Percentiles rank a stretch among this genome's conserved stretches.
Evolutionary conservation across 352 stramenopile species (phyloP).

Genomic region (Lagenidium sp.): DNA sequence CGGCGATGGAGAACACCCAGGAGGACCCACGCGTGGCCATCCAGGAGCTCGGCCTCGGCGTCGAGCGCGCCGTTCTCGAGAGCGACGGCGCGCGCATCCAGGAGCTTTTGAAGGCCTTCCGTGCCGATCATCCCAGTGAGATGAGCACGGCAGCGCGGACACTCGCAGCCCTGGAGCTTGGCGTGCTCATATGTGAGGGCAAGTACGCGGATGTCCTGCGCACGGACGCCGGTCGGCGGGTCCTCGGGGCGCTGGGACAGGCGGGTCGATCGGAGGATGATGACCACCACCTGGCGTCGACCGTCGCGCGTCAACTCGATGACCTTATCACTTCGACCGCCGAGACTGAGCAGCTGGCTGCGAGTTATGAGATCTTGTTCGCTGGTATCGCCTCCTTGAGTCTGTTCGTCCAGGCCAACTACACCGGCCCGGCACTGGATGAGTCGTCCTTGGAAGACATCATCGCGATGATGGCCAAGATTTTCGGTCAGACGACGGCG

Average conservation of each 20-base stretch:
- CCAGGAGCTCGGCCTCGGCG: slow-evolving; percentile 21
- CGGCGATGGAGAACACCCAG: slow-evolving; percentile 22
- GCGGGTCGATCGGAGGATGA: slow-evolving; percentile 9
- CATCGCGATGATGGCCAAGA: slow-evolving; percentile 17
- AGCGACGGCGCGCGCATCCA: slow-evolving; percentile 26
- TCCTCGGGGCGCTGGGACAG: slow-evolving; percentile 17
- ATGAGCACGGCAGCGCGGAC: slow-evolving; percentile 1
- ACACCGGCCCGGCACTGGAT: slow-evolving; percentile 70
- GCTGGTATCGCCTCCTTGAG: slow-evolving; percentile 54
- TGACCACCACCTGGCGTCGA: slow-evolving; percentile 44
- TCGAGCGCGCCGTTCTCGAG: slow-evolving; percentile 54
- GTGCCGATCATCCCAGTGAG: background rate
- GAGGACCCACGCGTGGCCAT: slow-evolving; percentile 29
- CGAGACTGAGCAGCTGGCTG: slow-evolving; percentile 22
- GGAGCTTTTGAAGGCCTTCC: slow-evolving; percentile 6
- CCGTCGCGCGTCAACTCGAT: slow-evolving; percentile 29
- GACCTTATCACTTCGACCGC: slow-evolving; percentile 21
- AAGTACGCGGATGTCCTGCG: slow-evolving; percentile 53
- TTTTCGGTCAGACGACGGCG: slow-evolving; percentile 16
- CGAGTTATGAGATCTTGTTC: slow-evolving; percentile 51
- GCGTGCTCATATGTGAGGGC: slow-evolving; percentile 45
- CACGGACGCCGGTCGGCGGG: slow-evolving; percentile 17
- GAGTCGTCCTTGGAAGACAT: slow-evolving; percentile 35
- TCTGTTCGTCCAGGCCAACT: slow-evolving; percentile 78
- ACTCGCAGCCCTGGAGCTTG: slow-evolving; percentile 26